Conservation (phyloP, 495 filamentous ascomycete genomes). For the Aspergillus nidulans region DNA sequence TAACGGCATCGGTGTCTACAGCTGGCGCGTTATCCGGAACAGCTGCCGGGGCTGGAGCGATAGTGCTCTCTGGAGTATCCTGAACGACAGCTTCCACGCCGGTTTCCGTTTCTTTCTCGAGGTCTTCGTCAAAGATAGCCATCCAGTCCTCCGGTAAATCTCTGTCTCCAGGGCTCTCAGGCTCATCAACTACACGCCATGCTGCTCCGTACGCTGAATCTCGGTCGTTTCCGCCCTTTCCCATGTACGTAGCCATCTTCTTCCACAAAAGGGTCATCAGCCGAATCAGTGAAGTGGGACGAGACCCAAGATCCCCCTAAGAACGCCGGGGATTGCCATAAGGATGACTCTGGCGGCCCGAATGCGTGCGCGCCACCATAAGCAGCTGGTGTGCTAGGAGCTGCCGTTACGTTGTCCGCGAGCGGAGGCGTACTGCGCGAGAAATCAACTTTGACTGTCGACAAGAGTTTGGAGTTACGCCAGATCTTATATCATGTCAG, state of each 20-base stretch:
- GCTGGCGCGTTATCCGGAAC: neutral
- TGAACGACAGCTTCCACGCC: constrained; percentile 2
- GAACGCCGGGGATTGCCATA: constrained; percentile 74
- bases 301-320: constrained; percentile 59
- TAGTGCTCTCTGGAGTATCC: neutral
- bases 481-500: constrained; percentile 28
- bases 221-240: constrained; percentile 65
- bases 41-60: neutral
- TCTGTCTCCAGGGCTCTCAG: constrained; percentile 59
- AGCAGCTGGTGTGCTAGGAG: constrained; percentile 27
- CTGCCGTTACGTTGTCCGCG: constrained; percentile 11
- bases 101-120: constrained; percentile 13
- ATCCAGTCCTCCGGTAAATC: constrained; percentile 27
- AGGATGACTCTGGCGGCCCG: constrained; percentile 8
- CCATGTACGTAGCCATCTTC: constrained; percentile 60
- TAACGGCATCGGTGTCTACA: neutral
- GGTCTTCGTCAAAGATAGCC: constrained; percentile 35
- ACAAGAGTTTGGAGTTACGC: constrained; percentile 26
- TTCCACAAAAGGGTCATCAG: constrained; percentile 65
- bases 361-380: constrained; percentile 4
- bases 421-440: constrained; percentile 20
- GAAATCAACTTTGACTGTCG: constrained; percentile 46
- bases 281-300: constrained; percentile 54
- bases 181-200: constrained; percentile 68
- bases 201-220: constrained; percentile 62